Conservation (phyloP, 1,284 basidiomycete species). For the Singerocomus inundabilis region DNA sequence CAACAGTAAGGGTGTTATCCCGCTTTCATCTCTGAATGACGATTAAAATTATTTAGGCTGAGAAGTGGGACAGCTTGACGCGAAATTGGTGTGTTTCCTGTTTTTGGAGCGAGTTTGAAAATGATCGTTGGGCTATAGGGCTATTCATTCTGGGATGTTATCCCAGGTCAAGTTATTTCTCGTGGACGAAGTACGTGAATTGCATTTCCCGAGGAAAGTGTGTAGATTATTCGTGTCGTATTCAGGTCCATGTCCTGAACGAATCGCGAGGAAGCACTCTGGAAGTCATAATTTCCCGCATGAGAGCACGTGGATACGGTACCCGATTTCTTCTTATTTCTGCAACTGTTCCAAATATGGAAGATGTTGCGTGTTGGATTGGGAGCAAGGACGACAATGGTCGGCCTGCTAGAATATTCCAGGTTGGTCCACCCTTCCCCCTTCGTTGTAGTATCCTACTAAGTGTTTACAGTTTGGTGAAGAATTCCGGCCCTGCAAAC, state of each 20-base stretch:
- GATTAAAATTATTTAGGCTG: slow-evolving; percentile 56
- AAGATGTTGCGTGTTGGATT: slow-evolving; percentile 90
- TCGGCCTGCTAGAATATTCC: slow-evolving; percentile 65
- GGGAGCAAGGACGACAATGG: slow-evolving; percentile 42
- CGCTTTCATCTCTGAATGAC: not conserved
- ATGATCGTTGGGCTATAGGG: slow-evolving; percentile 42
- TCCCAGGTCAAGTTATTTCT: slow-evolving; percentile 75
- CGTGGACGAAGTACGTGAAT: slow-evolving; percentile 77
- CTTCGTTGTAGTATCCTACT: not conserved
- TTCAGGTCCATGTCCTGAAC: slow-evolving; percentile 87
- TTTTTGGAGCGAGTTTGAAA: slow-evolving; percentile 5
- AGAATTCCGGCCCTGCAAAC: slow-evolving; percentile 82
- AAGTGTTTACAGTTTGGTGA: slow-evolving; percentile 74
- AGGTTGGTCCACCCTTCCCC: slow-evolving; percentile 44
- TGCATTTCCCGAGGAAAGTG: not conserved
- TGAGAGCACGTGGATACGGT: slow-evolving; percentile 70
- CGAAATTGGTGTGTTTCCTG: slow-evolving; percentile 65
- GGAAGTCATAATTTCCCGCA: slow-evolving; percentile 92
- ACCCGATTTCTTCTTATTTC: slow-evolving; percentile 88
- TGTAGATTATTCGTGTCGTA: not conserved
- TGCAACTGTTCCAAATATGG: slow-evolving; percentile 92
- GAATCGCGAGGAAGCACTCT: slow-evolving; percentile 88
- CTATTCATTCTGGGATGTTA: slow-evolving; percentile 62
- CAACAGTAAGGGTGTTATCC: slow-evolving; percentile 54
- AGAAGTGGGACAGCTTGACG: slow-evolving; percentile 94